Evolutionary conservation across 495 filamentous ascomycete genomes (phyloP), one percentile per base, ranked within the genome.

Genomic region (Cryomyces antarcticus): DNA sequence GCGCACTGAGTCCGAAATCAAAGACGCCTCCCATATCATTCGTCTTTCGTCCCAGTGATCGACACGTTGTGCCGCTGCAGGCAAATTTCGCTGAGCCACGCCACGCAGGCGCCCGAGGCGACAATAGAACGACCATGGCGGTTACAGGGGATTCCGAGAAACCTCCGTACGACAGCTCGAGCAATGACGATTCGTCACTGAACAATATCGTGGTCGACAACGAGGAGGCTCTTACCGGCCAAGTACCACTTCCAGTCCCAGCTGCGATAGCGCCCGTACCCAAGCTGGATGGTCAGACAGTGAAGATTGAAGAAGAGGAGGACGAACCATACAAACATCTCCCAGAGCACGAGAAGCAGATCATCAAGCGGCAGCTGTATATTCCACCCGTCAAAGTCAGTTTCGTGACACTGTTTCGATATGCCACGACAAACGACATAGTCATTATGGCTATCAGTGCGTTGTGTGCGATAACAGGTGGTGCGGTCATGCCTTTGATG

Each of bases 401-500:
- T 5, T 73, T 75, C 50, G 65, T 68, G 43, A 75, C 66, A 0
- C 64, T 93, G 27, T 93, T 77, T 54, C 75, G 84, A 30, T 95
- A 87, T 66, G 74, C 87, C 9, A 81, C 81, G 2, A 68, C 54
- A 24, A 73, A 72, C 46, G 87, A 96, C 59, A 45, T 79, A 3
- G 44, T 85, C 39, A 79, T 96, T 52, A 73, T 93, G 37, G 49
- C 61, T 13, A 63, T 83, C 42, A 72, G 73, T 46, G 55, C 63
- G 9, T 51, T 93, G 34, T 74, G 71, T 44, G 70, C 84, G 45
- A 83, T 92, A 52, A 72, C 70, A 33, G 84, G 72, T 9, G 88
- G 86, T 42, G 80, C 84, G 42, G 80, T 77, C 5, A 57, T 93
- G 54, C 88, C 88, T 1, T 60, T 94, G 35, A 93, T 94, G 73